Evolutionary conservation across 345 rosid genomes (phyloP).

Genomic region (Eucalyptus curtisii): DNA sequence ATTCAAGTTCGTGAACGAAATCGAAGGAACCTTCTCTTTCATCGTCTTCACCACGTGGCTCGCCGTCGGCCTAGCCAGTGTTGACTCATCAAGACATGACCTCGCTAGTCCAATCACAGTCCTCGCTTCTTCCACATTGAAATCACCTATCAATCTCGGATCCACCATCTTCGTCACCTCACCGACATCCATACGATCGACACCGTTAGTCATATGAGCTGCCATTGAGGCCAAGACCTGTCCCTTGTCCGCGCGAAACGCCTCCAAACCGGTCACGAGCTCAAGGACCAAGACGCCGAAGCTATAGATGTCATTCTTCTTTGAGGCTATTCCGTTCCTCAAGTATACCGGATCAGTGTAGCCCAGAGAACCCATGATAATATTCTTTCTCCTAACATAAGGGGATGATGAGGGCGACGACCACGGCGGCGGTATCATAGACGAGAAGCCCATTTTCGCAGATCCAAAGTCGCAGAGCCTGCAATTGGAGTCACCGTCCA

Average conservation of each 20-base stretch:
- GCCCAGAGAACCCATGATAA: constrained; percentile 74
- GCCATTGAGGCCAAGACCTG: constrained; percentile 4
- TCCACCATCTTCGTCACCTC: constrained; percentile 14
- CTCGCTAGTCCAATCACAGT: constrained; percentile 3
- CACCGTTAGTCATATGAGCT: not conserved
- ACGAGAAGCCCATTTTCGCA: constrained; percentile 70
- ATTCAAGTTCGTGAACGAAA: not conserved
- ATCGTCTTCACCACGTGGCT: constrained; percentile 1
- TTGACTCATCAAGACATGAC: constrained; percentile 7
- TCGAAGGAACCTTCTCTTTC: not conserved
- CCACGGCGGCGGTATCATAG: constrained; percentile 22
- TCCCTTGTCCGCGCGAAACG: constrained; percentile 16
- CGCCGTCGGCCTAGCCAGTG: constrained; percentile 12
- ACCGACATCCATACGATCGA: not conserved
- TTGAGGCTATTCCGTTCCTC: constrained; percentile 62
- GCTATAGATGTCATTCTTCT: constrained; percentile 77
- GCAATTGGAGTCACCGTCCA: constrained; percentile 47
- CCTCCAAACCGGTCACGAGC: constrained; percentile 59
- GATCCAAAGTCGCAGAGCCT: constrained; percentile 87
- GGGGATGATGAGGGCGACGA: not conserved
- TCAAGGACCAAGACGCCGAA: constrained; percentile 66
- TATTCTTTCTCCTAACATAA: constrained; percentile 11
- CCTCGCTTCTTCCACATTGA: constrained; percentile 16
- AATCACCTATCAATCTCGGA: constrained; percentile 10
- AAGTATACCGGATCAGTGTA: constrained; percentile 79